Evolutionary conservation across 1,284 basidiomycete species (phyloP).

Genomic region (Malassezia equina): DNA sequence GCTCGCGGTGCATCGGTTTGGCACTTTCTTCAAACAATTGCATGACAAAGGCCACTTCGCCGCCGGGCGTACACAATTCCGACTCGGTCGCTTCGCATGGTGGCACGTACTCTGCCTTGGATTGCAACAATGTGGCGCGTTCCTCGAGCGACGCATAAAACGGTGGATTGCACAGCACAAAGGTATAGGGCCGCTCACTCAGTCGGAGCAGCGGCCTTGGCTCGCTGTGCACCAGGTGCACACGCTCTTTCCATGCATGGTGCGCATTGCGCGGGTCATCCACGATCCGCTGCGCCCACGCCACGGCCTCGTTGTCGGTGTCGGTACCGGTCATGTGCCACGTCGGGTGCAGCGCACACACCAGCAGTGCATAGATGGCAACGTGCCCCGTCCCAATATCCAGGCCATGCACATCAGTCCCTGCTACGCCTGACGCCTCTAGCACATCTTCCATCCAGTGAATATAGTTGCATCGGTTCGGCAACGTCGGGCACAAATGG

Average conservation of each 20-base stretch:
- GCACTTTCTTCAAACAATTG: constrained; percentile 68
- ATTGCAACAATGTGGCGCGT: constrained; percentile 46
- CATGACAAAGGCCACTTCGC: constrained; percentile 67
- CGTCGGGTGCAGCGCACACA: constrained; percentile 41
- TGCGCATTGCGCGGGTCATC: constrained; percentile 55
- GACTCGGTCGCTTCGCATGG: constrained; percentile 49
- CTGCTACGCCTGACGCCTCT: neutral
- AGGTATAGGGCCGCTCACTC: constrained; percentile 20
- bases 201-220: constrained; percentile 53
- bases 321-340: constrained; percentile 16
- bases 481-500: constrained; percentile 23
- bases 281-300: constrained; percentile 52
- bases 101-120: constrained; percentile 51
- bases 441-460: constrained; percentile 17
- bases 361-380: constrained; percentile 72
- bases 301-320: constrained; percentile 1
- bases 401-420: constrained; percentile 1
- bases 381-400: constrained; percentile 78
- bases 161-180: constrained; percentile 88
- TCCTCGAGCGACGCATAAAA: constrained; percentile 71
- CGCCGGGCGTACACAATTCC: constrained; percentile 77
- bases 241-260: neutral
- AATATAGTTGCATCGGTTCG: constrained; percentile 20
- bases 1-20: constrained; percentile 47
- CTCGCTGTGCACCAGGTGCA: constrained; percentile 50